Conservation (phyloP, 257 asterid species). For the Cordia subcordata region DNA sequence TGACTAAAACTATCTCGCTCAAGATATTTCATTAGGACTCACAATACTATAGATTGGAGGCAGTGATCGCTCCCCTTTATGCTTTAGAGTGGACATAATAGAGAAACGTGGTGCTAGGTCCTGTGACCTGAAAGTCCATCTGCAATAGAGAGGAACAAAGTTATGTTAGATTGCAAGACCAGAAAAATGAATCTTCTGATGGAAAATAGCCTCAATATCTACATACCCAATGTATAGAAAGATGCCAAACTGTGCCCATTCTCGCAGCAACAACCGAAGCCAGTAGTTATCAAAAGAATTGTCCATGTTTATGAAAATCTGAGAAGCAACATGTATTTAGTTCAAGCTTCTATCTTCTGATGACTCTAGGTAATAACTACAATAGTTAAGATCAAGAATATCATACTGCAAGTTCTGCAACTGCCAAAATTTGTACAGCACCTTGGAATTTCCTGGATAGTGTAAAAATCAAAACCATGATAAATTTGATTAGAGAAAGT, state of each 20-base stretch:
- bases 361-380: neutral
- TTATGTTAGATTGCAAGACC: conserved; percentile 4
- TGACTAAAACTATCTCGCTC: neutral
- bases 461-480: neutral
- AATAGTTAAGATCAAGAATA: neutral
- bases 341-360: neutral
- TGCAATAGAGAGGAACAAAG: conserved; percentile 15
- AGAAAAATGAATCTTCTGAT: neutral
- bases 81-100: conserved; percentile 61
- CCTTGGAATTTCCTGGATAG: conserved; percentile 73
- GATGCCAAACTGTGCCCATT: conserved; percentile 73
- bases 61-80: conserved; percentile 30
- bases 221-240: conserved; percentile 74
- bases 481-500: neutral
- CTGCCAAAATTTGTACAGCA: conserved; percentile 75
- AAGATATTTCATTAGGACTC: conserved; percentile 23
- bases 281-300: conserved; percentile 55
- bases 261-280: conserved; percentile 76
- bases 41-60: conserved; percentile 93
- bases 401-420: conserved; percentile 78
- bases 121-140: conserved; percentile 85
- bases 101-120: conserved; percentile 64
- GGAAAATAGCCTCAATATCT: neutral
- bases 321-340: conserved; percentile 14
- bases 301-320: conserved; percentile 64